Evolutionary conservation across 78 protist genomes (phyloP), one percentile per base, ranked within the genome.

Genomic region (Dictyostelium brefeldianum): DNA sequence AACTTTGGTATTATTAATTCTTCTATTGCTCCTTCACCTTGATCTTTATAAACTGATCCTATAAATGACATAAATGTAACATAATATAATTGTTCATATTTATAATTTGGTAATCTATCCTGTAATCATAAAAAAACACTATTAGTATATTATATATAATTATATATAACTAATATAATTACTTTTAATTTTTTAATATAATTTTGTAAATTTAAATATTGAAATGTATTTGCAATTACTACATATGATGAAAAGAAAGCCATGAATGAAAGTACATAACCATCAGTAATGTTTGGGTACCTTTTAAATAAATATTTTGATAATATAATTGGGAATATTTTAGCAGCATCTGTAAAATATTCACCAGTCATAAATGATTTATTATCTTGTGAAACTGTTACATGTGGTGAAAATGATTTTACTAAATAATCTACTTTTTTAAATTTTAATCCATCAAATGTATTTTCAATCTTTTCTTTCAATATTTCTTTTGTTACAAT

Each of bases 261-360:
- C 2, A 64, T 47, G 7, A 87, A 11, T 1, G 75, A 22, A 29
- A 64, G 5, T 10, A 50, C 22, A 36, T 62, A 87, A 0, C 18
- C 22, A 48, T 75, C 78, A 1, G 84, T 77, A 5, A 87, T n/a
- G 17, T 64, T 64, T 46, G 93, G 84, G 31, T 36, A 87, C 14
- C 84, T 14, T 47, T 77, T 27, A 46, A 20, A 77, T 27, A 87
- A 41, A 51, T 74, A 78, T 87, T 50, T 87, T 9, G 59, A 36
- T 14, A 84, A 14, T 14, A 64, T 22, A 7, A 87, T 7, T 87
- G 83, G 65, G 1, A 87, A 48, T 18, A 87, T 43, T 53, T 51
- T 77, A 9, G 43, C n/a, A 2, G 65, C 83, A 10, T 48, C 46
- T 12, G 1, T 9, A 20, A n/a, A 51, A 27, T 54, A 18, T 18